Evolutionary conservation across 352 stramenopile species (phyloP).

Genomic region (Globisporangium nagaii): DNA sequence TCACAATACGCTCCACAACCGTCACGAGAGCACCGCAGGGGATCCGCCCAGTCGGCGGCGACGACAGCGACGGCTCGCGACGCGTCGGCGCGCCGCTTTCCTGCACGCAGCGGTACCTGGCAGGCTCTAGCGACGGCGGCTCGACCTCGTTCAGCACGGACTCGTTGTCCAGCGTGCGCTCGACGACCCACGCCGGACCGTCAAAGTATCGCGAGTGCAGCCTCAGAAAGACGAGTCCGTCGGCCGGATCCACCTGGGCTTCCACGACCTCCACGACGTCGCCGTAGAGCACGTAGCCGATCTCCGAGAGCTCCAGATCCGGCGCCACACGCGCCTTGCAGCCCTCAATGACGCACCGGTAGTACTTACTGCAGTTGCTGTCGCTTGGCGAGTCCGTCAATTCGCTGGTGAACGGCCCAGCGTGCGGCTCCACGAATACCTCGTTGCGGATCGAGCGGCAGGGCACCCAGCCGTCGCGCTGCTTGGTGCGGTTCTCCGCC

Average conservation of each 20-base stretch:
- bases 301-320: conserved; percentile 51
- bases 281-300: conserved; percentile 71
- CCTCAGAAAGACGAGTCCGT: conserved; percentile 60
- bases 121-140: conserved; percentile 23
- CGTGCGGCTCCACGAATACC: conserved; percentile 53
- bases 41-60: conserved; percentile 50
- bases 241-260: conserved; percentile 23
- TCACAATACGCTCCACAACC: conserved; percentile 51
- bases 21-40: conserved; percentile 46
- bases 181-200: conserved; percentile 57
- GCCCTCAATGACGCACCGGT: conserved; percentile 68
- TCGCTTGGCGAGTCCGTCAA: too few species aligned
- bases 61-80: conserved; percentile 47
- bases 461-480: conserved; percentile 50
- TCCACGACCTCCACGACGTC: conserved; percentile 72
- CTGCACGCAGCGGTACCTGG: conserved; percentile 67
- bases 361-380: conserved; percentile 22
- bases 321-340: conserved; percentile 54
- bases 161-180: conserved; percentile 73
- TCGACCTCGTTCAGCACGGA: conserved; percentile 64
- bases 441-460: conserved; percentile 75
- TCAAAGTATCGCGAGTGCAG: conserved; percentile 71
- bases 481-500: conserved; percentile 13
- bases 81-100: conserved; percentile 55
- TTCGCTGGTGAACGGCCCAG: conserved; percentile 31